phyloP scores from a whole-genome alignment of 2,329 filamentous ascomycete species.

The Trichoderma sp. region DNA sequence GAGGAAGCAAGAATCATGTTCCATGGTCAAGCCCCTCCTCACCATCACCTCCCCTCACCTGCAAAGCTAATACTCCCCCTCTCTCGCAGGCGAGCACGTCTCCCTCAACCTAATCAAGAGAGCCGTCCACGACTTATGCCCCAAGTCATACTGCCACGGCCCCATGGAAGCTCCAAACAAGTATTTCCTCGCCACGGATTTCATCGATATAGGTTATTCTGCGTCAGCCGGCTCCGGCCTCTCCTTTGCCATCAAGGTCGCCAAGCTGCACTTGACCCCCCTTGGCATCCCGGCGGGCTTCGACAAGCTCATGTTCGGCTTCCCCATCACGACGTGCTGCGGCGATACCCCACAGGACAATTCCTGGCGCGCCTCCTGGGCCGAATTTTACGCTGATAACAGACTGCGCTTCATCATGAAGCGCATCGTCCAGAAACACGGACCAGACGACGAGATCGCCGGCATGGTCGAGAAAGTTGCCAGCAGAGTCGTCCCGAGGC shows the following conservation, averaged over 20 bases:
- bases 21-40: constrained; percentile 43
- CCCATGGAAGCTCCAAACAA: constrained; percentile 47
- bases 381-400: constrained; percentile 79
- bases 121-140: constrained; percentile 71
- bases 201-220: constrained; percentile 60
- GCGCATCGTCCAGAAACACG: constrained; percentile 58
- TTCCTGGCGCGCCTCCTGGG: constrained; percentile 68
- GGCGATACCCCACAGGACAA: constrained; percentile 83
- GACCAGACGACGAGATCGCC: constrained; percentile 59
- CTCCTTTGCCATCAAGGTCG: constrained; percentile 72
- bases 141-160: constrained; percentile 71
- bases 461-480: constrained; percentile 63
- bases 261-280: constrained; percentile 71
- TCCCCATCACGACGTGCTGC: constrained; percentile 81
- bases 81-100: constrained; percentile 64
- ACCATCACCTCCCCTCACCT: not conserved
- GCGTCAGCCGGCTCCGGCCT: constrained; percentile 44
- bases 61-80: not conserved
- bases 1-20: constrained; percentile 66
- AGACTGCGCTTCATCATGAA: constrained; percentile 64
- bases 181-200: constrained; percentile 71
- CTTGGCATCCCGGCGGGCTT: constrained; percentile 62
- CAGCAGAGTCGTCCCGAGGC: constrained; percentile 63
- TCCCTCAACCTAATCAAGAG: constrained; percentile 79
- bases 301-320: constrained; percentile 68